Evolutionary conservation across 2,329 filamentous ascomycete species (phyloP).

Genomic region (Fusarium scirpi): DNA sequence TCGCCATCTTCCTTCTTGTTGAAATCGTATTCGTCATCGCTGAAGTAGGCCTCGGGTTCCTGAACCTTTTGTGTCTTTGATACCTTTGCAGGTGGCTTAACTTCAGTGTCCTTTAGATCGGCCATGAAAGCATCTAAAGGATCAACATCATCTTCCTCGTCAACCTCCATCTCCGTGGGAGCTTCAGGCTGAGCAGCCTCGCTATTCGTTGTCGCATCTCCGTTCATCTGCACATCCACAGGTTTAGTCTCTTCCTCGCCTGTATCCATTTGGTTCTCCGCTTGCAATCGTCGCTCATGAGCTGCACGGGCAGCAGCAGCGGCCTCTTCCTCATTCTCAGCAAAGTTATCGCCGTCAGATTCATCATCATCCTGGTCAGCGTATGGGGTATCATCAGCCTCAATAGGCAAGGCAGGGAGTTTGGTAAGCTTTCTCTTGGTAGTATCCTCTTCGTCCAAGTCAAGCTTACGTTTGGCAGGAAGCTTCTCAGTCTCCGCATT

Average conservation of each 20-base stretch:
- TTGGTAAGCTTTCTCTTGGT: constrained; percentile 90
- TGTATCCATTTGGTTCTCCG: constrained; percentile 63
- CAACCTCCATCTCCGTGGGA: constrained; percentile 67
- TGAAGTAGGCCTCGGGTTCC: constrained; percentile 87
- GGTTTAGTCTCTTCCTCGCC: constrained; percentile 42
- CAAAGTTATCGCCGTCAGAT: constrained; percentile 80
- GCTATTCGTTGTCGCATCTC: constrained; percentile 44
- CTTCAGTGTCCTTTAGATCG: constrained; percentile 68
- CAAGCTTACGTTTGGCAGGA: constrained; percentile 78
- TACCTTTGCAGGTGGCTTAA: constrained; percentile 53
- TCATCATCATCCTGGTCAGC: constrained; percentile 76
- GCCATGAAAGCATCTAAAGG: constrained; percentile 98
- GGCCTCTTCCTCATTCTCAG: constrained; percentile 86
- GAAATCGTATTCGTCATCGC: constrained; percentile 79
- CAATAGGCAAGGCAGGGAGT: constrained; percentile 80
- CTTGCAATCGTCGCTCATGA: constrained; percentile 79
- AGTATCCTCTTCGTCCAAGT: constrained; percentile 89
- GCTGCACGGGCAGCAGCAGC: constrained; percentile 87
- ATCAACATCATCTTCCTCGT: constrained; percentile 78
- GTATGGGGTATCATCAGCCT: constrained; percentile 71
- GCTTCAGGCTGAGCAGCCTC: constrained; percentile 37
- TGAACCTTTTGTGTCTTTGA: constrained; percentile 64
- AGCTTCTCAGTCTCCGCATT: constrained; percentile 74
- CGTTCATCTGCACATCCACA: constrained; percentile 48
- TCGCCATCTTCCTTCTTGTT: constrained; percentile 62